Percentiles rank a stretch among this genome's conserved stretches.
Conservation (phyloP, 2,329 filamentous ascomycete genomes). For the Hymenoscyphus albidus region DNA sequence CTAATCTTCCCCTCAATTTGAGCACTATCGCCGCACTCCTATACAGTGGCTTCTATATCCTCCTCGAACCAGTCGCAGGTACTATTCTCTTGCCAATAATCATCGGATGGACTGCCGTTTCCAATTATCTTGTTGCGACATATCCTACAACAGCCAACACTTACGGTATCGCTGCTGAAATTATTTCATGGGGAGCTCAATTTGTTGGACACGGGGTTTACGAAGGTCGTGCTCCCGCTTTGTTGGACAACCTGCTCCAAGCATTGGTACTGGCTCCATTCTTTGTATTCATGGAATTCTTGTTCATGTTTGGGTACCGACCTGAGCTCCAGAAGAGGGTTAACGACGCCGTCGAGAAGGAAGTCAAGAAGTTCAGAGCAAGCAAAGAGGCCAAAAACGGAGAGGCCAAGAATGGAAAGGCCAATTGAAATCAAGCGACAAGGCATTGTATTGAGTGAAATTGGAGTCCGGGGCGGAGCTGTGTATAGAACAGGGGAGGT, state of each 20-base stretch:
- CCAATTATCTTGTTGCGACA: slow-evolving; percentile 63
- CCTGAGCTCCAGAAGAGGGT: slow-evolving; percentile 80
- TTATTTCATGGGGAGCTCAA: slow-evolving; percentile 79
- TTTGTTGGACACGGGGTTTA: slow-evolving; percentile 89
- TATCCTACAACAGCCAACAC: slow-evolving; percentile 48
- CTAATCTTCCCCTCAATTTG: slow-evolving; percentile 63
- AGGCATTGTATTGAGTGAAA: background rate
- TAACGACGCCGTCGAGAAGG: slow-evolving; percentile 68
- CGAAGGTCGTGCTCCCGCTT: slow-evolving; percentile 80
- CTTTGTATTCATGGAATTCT: slow-evolving; percentile 93
- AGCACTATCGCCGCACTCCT: slow-evolving; percentile 61
- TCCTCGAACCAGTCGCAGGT: slow-evolving; percentile 92
- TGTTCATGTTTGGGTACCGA: slow-evolving; percentile 88
- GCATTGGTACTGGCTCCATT: slow-evolving; percentile 90
- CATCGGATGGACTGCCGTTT: slow-evolving; percentile 67
- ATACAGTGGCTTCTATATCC: slow-evolving; percentile 78
- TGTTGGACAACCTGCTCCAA: slow-evolving; percentile 88
- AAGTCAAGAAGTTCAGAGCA: slow-evolving; percentile 70
- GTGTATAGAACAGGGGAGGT: background rate
- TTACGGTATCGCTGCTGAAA: slow-evolving; percentile 61
- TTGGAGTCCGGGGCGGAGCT: background rate
- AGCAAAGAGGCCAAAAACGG: slow-evolving; percentile 43
- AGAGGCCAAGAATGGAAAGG: slow-evolving; percentile 46
- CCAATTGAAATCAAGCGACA: slow-evolving; percentile 35
- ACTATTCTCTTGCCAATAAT: slow-evolving; percentile 72